phyloP scores from a whole-genome alignment of 768 basidiomycete species.

The Cantharellus anzutake region DNA sequence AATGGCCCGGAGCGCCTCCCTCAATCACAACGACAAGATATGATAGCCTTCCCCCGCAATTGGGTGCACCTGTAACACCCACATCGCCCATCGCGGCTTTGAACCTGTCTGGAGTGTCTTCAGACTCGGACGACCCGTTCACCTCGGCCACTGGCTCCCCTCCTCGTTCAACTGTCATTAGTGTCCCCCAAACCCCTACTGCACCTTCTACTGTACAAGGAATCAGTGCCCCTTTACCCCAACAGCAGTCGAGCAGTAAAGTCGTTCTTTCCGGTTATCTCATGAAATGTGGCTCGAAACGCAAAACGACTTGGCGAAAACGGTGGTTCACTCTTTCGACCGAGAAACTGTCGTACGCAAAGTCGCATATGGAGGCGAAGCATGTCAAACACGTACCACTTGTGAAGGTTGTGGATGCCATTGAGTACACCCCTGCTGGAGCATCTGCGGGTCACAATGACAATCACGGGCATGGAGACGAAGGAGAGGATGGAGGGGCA shows the following conservation, averaged over 20 bases:
- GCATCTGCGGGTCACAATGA: neutral
- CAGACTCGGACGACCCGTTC: conserved; percentile 25
- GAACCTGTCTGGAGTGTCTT: conserved; percentile 6
- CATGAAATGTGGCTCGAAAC: conserved; percentile 88
- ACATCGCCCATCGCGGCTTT: neutral
- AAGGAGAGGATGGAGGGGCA: neutral
- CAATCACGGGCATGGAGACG: neutral
- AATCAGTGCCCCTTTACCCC: conserved; percentile 13
- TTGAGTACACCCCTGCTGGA: conserved; percentile 36
- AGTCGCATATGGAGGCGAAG: conserved; percentile 93
- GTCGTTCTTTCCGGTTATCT: conserved; percentile 76
- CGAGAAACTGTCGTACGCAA: conserved; percentile 72
- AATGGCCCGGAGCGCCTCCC: neutral
- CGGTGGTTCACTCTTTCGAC: conserved; percentile 87
- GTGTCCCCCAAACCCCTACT: conserved; percentile 7
- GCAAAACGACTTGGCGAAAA: conserved; percentile 80
- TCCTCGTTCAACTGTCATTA: too few species aligned
- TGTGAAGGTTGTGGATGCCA: conserved; percentile 70
- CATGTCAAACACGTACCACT: conserved; percentile 75
- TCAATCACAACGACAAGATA: conserved; percentile 2
- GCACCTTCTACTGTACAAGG: neutral
- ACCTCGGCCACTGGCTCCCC: conserved; percentile 9
- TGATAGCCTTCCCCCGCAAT: conserved; percentile 1
- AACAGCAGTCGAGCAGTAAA: conserved; percentile 36
- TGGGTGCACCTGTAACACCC: conserved; percentile 8